Percentiles rank a stretch among this genome's conserved stretches.
Conservation (phyloP, 1,139 yeast species). For the Candida tetrigidarum region DNA sequence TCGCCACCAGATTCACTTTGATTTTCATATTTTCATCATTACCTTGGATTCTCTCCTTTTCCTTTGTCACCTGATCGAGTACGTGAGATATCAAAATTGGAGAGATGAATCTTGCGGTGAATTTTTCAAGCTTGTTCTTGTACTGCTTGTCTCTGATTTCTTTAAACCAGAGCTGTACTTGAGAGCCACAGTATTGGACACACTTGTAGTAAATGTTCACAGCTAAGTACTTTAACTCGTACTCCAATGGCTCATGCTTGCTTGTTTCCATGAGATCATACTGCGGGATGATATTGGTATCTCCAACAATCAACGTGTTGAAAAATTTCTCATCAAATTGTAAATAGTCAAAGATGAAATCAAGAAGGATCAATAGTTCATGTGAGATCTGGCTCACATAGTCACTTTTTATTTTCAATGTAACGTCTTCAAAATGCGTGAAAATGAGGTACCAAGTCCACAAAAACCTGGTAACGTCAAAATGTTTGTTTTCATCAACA, state of each 20-base stretch:
- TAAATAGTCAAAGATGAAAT: conserved; percentile 54
- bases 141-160: conserved; percentile 60
- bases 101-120: conserved; percentile 64
- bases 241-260: conserved; percentile 22
- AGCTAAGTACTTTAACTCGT: conserved; percentile 41
- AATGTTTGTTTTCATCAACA: conserved; percentile 7
- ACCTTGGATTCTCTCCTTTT: conserved; percentile 38
- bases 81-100: conserved; percentile 66
- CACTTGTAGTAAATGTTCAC: conserved; percentile 61
- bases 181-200: conserved; percentile 65
- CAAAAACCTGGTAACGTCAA: conserved; percentile 47
- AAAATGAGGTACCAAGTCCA: conserved; percentile 76
- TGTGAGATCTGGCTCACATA: conserved; percentile 61
- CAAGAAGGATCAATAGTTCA: conserved; percentile 50
- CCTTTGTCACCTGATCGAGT: conserved; percentile 53
- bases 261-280: conserved; percentile 25
- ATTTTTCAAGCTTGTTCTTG: conserved; percentile 61
- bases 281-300: conserved; percentile 19
- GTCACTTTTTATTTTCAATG: conserved; percentile 63
- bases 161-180: conserved; percentile 73
- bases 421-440: conserved; percentile 65
- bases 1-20: conserved; percentile 61
- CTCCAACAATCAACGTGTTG: conserved; percentile 12
- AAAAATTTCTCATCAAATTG: conserved; percentile 39
- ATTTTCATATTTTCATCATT: conserved; percentile 59